Percentiles rank a stretch among this genome's conserved stretches.
phyloP scores from a whole-genome alignment of 2,329 filamentous ascomycete genomes.

The Gaeumannomyces sp. region DNA sequence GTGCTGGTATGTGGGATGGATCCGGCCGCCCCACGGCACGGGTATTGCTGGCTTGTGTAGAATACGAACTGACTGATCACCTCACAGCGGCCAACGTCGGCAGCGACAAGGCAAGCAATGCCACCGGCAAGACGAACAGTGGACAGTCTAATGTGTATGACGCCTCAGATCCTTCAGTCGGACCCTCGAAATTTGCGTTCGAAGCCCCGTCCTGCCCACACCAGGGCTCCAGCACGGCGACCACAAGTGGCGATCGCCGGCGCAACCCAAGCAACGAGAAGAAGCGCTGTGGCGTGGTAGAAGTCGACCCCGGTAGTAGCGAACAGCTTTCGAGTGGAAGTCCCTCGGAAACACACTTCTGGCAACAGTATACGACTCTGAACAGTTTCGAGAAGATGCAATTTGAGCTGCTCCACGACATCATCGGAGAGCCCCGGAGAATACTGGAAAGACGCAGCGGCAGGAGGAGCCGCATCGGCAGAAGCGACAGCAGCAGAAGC shows the following conservation, averaged over 20 bases:
- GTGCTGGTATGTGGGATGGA: background rate
- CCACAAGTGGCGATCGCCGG: conserved; percentile 7
- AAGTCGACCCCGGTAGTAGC: background rate
- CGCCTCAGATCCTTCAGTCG: conserved; percentile 4
- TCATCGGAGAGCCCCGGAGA: conserved; percentile 12
- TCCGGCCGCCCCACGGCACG: too few relatives aligned
- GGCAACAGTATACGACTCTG: conserved; percentile 11
- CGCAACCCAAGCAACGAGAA: conserved; percentile 12
- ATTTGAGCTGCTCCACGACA: conserved; percentile 14
- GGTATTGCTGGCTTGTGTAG: background rate
- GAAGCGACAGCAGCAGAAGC: conserved; percentile 7
- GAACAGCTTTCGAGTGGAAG: conserved; percentile 22
- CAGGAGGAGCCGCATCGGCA: background rate
- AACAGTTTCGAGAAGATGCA: conserved; percentile 19
- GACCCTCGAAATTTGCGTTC: background rate
- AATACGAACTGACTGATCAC: background rate
- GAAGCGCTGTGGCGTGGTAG: background rate
- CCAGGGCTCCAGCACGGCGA: background rate
- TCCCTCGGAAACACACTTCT: background rate
- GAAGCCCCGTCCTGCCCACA: background rate
- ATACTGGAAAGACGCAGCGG: background rate
- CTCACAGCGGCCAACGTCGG: background rate
- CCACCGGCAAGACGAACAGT: background rate
- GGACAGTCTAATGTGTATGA: conserved; percentile 7
- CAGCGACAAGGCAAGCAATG: background rate